Percentiles rank a stretch among this genome's conserved stretches.
Conservation (phyloP, 257 asterid species). For the Salvia rosmarinus region DNA sequence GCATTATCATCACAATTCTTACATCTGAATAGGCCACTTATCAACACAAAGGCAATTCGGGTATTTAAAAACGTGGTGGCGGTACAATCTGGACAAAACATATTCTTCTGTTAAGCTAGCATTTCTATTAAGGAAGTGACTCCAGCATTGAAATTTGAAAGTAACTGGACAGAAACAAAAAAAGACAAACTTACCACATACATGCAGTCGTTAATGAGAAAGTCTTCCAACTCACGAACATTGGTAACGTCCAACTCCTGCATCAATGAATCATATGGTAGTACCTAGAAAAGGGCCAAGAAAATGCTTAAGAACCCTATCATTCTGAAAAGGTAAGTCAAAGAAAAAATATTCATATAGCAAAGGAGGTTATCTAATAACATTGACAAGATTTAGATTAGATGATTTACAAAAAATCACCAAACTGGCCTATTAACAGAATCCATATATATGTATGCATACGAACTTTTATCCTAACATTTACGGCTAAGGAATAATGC, state of each 20-base stretch:
- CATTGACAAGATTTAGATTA: neutral
- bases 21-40: neutral
- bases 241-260: slow-evolving; percentile 88
- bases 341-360: neutral
- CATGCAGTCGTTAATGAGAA: slow-evolving; percentile 97
- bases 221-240: slow-evolving; percentile 97
- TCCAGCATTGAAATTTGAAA: neutral
- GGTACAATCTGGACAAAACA: neutral
- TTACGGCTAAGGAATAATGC: slow-evolving; percentile 6
- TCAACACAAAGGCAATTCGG: neutral
- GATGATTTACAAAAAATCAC: neutral
- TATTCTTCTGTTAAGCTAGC: neutral
- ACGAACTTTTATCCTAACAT: neutral
- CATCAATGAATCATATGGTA: slow-evolving; percentile 87
- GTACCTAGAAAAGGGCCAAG: slow-evolving; percentile 54
- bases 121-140: slow-evolving; percentile 13
- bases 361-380: neutral
- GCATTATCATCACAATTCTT: slow-evolving; percentile 21
- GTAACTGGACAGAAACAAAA: neutral
- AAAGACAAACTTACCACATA: slow-evolving; percentile 74
- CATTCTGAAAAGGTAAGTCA: slow-evolving; percentile 4
- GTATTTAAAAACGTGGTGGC: too few relatives aligned
- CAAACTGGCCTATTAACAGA: slow-evolving; percentile 4
- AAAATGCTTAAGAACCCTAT: slow-evolving; percentile 7
- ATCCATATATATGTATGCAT: neutral